Evolutionary conservation across 2,329 filamentous ascomycete species (phyloP).

Genomic region (Penicillium digitatum): DNA sequence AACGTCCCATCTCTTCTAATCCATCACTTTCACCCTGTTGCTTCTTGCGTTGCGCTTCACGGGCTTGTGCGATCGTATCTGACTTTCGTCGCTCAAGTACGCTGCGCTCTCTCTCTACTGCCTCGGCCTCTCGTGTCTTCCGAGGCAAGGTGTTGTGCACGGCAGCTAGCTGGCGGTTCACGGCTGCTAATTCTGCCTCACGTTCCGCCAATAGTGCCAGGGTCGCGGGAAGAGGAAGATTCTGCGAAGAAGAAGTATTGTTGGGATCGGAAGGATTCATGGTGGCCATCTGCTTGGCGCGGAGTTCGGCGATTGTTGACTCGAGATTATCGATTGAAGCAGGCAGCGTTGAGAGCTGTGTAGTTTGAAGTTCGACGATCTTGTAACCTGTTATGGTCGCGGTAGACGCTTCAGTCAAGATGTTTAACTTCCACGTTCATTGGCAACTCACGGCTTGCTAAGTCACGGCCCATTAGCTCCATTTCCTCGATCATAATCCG

Average conservation of each 20-base stretch:
- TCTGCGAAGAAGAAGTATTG: constrained; percentile 34
- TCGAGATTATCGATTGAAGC: constrained; percentile 51
- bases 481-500: constrained; percentile 68
- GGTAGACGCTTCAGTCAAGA: not conserved
- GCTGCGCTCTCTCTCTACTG: constrained; percentile 43
- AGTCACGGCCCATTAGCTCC: constrained; percentile 63
- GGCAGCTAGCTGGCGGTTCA: constrained; percentile 42
- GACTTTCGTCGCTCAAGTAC: constrained; percentile 45
- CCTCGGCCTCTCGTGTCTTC: constrained; percentile 45
- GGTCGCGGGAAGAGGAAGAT: constrained; percentile 41
- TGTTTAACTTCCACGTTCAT: not conserved
- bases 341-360: constrained; percentile 51
- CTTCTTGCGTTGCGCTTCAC: constrained; percentile 42
- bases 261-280: constrained; percentile 51
- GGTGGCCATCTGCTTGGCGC: constrained; percentile 58
- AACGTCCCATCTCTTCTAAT: constrained; percentile 45
- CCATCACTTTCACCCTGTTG: constrained; percentile 46
- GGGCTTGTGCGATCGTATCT: constrained; percentile 47
- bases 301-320: constrained; percentile 47
- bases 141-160: constrained; percentile 44
- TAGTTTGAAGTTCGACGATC: constrained; percentile 50
- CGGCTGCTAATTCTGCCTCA: constrained; percentile 39
- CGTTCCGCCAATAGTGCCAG: constrained; percentile 39
- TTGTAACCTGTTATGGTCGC: constrained; percentile 47
- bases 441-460: constrained; percentile 53